Percentiles rank a stretch among this genome's conserved stretches.
Evolutionary conservation across 306 rosid genomes (phyloP).

Genomic region (Chamaecrista fasciculata): DNA sequence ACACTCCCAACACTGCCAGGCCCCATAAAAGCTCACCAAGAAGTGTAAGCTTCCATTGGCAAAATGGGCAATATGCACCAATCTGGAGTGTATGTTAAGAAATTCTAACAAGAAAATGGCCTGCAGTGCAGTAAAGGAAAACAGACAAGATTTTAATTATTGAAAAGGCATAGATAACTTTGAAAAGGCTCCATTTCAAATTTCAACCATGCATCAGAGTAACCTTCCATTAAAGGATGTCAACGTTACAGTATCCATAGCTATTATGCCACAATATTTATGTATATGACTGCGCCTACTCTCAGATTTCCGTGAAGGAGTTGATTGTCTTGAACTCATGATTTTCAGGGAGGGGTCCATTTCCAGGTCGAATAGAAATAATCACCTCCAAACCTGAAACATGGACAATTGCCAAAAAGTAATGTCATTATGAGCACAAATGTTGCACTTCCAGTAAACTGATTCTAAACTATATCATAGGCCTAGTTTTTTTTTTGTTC

Average conservation of each 20-base stretch:
- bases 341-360: conserved; percentile 78
- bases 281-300: conserved; percentile 15
- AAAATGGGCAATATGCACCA: no score
- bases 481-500: no score
- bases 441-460: no score
- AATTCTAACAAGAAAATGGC: not conserved
- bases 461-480: no score
- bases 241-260: conserved; percentile 15
- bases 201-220: conserved; percentile 11
- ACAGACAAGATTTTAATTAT: not conserved
- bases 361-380: conserved; percentile 83
- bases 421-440: not conserved
- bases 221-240: conserved; percentile 13
- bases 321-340: conserved; percentile 77
- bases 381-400: conserved; percentile 77
- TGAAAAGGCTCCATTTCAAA: not conserved
- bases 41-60: no score
- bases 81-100: no score
- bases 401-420: conserved; percentile 6
- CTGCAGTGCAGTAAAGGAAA: not conserved
- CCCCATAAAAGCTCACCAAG: no score
- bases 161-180: not conserved
- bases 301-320: conserved; percentile 67
- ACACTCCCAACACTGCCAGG: no score
- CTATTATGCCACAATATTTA: conserved; percentile 21